Base-by-base conservation (phyloP, 306 rosid species). In the Gastrolobium villosum region DNA sequence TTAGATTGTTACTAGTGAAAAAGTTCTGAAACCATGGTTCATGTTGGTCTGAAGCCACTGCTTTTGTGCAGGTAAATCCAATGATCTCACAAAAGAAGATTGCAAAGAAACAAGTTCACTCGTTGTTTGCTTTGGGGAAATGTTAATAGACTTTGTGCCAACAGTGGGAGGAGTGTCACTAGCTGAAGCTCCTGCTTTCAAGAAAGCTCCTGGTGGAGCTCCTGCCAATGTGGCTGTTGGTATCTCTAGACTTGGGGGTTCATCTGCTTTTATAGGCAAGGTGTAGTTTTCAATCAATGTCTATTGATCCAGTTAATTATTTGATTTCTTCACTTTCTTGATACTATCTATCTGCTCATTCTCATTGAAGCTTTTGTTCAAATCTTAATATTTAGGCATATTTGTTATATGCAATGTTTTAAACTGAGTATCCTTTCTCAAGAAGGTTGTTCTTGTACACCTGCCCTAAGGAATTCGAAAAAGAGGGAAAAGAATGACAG, bases 191-290 rank as follows among this genome's bases (percentile, higher is more conserved):
- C 88, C 98, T 2, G 96, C 98, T 80, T 94, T 94, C 85, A 64
- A 90, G 80, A 94, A 94, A 78, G 93, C 96, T 52, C 97, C 96
- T 2, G 98, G 98, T 59, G 98, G 98, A 75, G 97, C 98, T 73
- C 98, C 98, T 69, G 97, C 98, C 60, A 94, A 94, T 83, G 98
- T 94, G 70, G 96, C 97, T 69, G 97, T 92, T 53, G 98, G 98
- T 32, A 80, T 90, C 67, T 65, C 96, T 10, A 89, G 87, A 87
- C 82, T 94, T 1, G 98, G 98, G 39, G 93, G 96, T 81, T 89
- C 94, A 36, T 77, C 96, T 10, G 94, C 94, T 74, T 92, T 92
- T 68, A 81, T 92, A 39, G 97, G 98, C 86, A 94, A 94, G 97
- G 98, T 94, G 64, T 50, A 53, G 37, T 66, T 69, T 46, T 55